Percentiles rank a stretch among this genome's conserved stretches.
Conservation (phyloP, 2,329 filamentous ascomycete species). For the Didymella pomorum region DNA sequence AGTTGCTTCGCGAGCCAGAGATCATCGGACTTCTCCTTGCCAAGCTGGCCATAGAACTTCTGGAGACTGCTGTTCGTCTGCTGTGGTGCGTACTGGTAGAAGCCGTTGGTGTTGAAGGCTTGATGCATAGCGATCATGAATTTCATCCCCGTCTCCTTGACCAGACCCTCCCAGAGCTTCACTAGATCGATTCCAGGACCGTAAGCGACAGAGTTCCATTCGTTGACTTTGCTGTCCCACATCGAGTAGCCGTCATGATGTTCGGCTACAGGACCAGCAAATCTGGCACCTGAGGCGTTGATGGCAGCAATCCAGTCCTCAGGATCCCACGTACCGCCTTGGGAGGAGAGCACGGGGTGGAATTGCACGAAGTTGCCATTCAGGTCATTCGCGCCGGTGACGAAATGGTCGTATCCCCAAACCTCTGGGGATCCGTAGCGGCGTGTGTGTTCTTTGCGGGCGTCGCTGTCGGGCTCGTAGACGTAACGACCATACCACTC, state of each 20-base stretch:
- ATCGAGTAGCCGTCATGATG: background rate
- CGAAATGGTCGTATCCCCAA: background rate
- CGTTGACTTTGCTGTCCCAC: background rate
- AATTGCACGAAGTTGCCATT: background rate
- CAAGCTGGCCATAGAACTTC: slow-evolving; percentile 6
- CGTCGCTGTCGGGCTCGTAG: background rate
- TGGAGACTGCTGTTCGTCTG: slow-evolving; percentile 8
- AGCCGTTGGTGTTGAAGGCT: background rate
- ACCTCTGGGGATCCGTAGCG: background rate
- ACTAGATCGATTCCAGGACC: background rate
- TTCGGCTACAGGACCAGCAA: background rate
- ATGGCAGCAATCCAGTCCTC: background rate
- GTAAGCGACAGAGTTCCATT: background rate
- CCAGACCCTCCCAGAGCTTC: background rate
- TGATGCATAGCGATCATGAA: background rate
- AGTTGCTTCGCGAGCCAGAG: slow-evolving; percentile 7
- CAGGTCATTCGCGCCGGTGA: background rate
- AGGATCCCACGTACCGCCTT: background rate
- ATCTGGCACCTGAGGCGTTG: background rate
- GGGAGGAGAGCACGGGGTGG: background rate
- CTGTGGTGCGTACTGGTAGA: slow-evolving; percentile 3
- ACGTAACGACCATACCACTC: background rate
- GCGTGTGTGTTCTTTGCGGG: background rate
- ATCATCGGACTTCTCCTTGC: slow-evolving; percentile 6
- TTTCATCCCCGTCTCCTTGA: background rate